Evolutionary conservation across 163 green algal genomes (phyloP).

Genomic region (Scenedesmus sp.): DNA sequence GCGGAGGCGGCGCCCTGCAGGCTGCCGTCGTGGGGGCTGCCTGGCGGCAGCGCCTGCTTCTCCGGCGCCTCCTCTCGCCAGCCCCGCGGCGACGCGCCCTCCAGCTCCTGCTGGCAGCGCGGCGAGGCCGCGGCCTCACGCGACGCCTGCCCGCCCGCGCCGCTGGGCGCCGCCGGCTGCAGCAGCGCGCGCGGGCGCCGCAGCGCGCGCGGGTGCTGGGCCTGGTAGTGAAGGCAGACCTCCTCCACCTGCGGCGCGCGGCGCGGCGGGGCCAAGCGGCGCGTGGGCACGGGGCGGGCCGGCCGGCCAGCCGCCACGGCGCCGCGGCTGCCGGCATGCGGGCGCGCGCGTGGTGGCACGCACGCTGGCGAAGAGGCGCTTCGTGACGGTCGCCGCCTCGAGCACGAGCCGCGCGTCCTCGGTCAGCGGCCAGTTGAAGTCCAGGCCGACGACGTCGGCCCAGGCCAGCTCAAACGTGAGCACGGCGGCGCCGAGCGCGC

Average conservation of each 20-base stretch:
- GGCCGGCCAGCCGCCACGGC: too few species aligned
- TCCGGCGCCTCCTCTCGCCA: too few species aligned
- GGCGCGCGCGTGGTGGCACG: too few species aligned
- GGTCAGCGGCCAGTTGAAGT: constrained; percentile 74
- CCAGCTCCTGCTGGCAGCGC: constrained; percentile 5
- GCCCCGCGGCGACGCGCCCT: too few species aligned
- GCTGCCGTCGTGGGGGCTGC: too few species aligned
- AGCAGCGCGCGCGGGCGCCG: background rate
- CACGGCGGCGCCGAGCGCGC: constrained; percentile 39
- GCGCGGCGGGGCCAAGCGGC: too few species aligned
- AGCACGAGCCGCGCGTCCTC: constrained; percentile 76
- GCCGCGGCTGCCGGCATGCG: background rate
- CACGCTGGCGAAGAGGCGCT: constrained; percentile 70
- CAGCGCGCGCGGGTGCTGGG: background rate
- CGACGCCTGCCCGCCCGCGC: background rate
- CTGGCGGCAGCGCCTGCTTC: too few species aligned
- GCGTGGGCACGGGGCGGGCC: too few species aligned
- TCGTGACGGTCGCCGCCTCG: constrained; percentile 64
- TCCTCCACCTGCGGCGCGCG: constrained; percentile 66
- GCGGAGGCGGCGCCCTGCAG: constrained; percentile 1
- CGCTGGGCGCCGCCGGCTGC: background rate
- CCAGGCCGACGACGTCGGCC: constrained; percentile 67
- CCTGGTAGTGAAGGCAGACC: constrained; percentile 52
- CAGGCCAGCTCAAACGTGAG: constrained; percentile 75
- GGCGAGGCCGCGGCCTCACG: background rate